Evolutionary conservation across 345 rosid genomes (phyloP), one percentile per base, ranked within the genome.

Genomic region (Gossypium ekmanianum): DNA sequence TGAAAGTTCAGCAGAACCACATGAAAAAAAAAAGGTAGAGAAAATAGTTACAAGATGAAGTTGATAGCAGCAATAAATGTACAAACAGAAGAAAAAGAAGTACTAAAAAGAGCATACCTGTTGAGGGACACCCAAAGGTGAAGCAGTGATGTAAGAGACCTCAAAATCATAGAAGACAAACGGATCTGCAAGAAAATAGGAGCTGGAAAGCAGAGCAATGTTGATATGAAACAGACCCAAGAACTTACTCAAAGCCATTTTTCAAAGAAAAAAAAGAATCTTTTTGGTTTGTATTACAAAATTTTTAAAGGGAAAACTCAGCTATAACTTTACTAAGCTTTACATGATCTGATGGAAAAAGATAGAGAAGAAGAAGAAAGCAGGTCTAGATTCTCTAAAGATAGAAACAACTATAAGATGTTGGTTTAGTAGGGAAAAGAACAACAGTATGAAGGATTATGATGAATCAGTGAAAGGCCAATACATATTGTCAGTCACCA

Each of bases 61-160:
- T 12, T 73, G 44, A 75, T 22, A 73, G 41, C 29, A 2, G 56
- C 14, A 68, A 72, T 56, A 67, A 41, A 27, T 34, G 24, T 50
- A 1, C 61, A 68, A 48, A 18, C 4, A 24, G 44, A 50, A 67
- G 13, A 70, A 54, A 74, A 76, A 84, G 91, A 84, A 81, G 84
- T 74, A 71, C 9, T 3, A 26, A 54, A 17, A 57, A 77, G 41
- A 45, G 57, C 81, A 20, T 55, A 92, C 98, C 98, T 91, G 93
- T 70, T 93, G 97, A 62, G 99, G 96, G 55, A 88, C 92, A 71
- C 99, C 98, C 72, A 93, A 94, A 77, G 98, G 99, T 76, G 99
- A 91, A 79, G 97, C 98, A 65, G 98, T 90, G 83, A 90, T 90
- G 81, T 95, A 95, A 44, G 99, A 88, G 78, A 95, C 92, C 80